Evolutionary conservation across 2,329 filamentous ascomycete genomes (phyloP).

Genomic region (Colletotrichum tropicale): DNA sequence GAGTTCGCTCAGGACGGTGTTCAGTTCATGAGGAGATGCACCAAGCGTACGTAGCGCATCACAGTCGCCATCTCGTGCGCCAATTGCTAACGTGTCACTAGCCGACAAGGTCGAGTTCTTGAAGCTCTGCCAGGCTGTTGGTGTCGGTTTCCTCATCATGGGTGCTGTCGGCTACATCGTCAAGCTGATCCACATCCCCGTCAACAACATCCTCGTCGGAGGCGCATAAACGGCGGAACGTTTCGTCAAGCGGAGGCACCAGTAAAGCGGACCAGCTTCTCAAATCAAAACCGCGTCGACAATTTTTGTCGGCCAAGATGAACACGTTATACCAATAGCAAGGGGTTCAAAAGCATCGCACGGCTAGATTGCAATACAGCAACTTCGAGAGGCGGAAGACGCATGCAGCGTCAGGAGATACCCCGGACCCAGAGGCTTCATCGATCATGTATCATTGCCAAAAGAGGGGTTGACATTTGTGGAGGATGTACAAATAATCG

Average conservation of each 20-base stretch:
- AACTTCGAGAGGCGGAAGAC: neutral
- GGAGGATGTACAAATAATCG: conserved; percentile 18
- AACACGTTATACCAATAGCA: conserved; percentile 10
- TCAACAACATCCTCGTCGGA: conserved; percentile 73
- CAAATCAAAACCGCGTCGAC: neutral
- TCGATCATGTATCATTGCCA: conserved; percentile 21
- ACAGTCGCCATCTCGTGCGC: neutral
- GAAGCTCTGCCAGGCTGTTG: conserved; percentile 62
- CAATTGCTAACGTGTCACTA: neutral
- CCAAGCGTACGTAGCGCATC: conserved; percentile 55
- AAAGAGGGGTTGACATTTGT: conserved; percentile 14
- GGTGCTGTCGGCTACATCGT: conserved; percentile 73
- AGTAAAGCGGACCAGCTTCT: neutral
- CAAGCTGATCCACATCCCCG: conserved; percentile 74
- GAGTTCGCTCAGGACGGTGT: conserved; percentile 69
- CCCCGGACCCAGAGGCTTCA: conserved; percentile 14
- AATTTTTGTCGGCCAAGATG: neutral
- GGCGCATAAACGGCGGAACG: conserved; percentile 53
- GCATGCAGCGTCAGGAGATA: conserved; percentile 11
- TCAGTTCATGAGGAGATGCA: conserved; percentile 67
- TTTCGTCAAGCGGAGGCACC: neutral
- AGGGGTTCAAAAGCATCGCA: conserved; percentile 7
- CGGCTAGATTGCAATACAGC: neutral
- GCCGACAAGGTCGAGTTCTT: conserved; percentile 47
- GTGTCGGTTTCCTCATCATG: conserved; percentile 74